A percentile compares a stretch with the other conserved stretches of the same genome.
Evolutionary conservation across 2,329 filamentous ascomycete genomes (phyloP).

Genomic region (Fusarium ambrosium): DNA sequence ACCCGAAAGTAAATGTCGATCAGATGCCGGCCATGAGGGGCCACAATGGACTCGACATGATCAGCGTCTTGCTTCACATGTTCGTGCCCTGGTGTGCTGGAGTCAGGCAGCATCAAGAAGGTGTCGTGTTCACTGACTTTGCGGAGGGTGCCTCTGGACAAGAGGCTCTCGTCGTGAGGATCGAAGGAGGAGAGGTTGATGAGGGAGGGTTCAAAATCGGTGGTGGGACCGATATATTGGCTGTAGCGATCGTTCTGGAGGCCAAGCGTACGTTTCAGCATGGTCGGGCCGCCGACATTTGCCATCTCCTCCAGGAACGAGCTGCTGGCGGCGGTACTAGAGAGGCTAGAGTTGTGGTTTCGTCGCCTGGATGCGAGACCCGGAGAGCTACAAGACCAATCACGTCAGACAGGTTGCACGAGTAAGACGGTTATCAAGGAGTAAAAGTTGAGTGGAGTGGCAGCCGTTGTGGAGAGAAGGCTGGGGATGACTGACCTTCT

Average conservation of each 20-base stretch:
- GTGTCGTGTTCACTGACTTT: constrained; percentile 84
- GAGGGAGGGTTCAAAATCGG: constrained; percentile 85
- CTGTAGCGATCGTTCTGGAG: constrained; percentile 84
- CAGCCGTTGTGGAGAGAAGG: constrained; percentile 25
- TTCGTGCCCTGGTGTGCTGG: constrained; percentile 78
- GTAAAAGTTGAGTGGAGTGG: constrained; percentile 36
- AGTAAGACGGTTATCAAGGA: constrained; percentile 40
- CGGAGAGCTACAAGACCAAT: constrained; percentile 68
- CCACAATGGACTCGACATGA: constrained; percentile 81
- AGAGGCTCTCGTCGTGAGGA: constrained; percentile 82
- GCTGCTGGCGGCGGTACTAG: constrained; percentile 72
- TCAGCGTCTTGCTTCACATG: constrained; percentile 77
- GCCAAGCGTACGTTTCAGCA: constrained; percentile 78
- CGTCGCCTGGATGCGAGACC: constrained; percentile 64
- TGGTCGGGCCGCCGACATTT: constrained; percentile 75
- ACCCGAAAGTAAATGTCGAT: constrained; percentile 86
- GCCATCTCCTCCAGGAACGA: constrained; percentile 79
- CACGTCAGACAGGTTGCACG: constrained; percentile 57
- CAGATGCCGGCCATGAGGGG: constrained; percentile 80
- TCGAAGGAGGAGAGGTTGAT: constrained; percentile 86
- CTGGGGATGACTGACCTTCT: constrained; percentile 71
- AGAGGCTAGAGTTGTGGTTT: constrained; percentile 70
- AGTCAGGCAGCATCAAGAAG: constrained; percentile 84
- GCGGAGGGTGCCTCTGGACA: constrained; percentile 76
- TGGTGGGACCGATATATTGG: constrained; percentile 86